Evolutionary conservation across 176 grass and related monocot species (phyloP).

Genomic region (Carex cristatella): DNA sequence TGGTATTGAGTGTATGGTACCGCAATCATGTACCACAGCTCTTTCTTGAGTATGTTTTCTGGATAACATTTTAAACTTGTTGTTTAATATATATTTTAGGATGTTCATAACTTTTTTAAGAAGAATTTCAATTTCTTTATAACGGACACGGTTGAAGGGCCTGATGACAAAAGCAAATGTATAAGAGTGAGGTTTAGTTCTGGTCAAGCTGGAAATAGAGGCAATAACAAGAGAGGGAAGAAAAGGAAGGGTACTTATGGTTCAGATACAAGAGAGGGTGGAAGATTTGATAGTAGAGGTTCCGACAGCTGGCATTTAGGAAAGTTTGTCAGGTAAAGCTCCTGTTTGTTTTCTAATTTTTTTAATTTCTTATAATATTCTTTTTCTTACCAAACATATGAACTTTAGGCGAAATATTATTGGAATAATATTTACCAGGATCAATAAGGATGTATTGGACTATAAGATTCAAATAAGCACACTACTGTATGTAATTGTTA

Average conservation of each 20-base stretch:
- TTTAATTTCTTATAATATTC: not conserved
- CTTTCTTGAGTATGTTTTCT: not conserved
- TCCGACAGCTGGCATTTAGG: slow-evolving; percentile 61
- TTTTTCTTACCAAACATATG: not conserved
- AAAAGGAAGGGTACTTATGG: slow-evolving; percentile 54
- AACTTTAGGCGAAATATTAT: not conserved
- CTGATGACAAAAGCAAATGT: slow-evolving; percentile 51
- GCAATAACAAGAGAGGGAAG: slow-evolving; percentile 44
- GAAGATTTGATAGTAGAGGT: slow-evolving; percentile 80
- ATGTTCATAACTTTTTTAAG: slow-evolving; percentile 85
- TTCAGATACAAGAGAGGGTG: slow-evolving; percentile 47
- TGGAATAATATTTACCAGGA: not conserved
- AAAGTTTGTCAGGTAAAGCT: slow-evolving; percentile 77
- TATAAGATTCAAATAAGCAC: slow-evolving; percentile 21
- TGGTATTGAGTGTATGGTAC: not conserved
- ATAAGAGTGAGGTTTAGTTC: slow-evolving; percentile 63
- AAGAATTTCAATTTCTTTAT: slow-evolving; percentile 80
- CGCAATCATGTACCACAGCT: not conserved
- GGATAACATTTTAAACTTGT: not conserved
- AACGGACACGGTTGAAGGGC: slow-evolving; percentile 78
- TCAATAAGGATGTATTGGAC: not conserved
- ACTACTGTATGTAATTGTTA: slow-evolving; percentile 22
- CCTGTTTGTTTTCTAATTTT: not conserved
- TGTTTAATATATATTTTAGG: slow-evolving; percentile 34
- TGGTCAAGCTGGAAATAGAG: slow-evolving; percentile 42